Evolutionary conservation across 116 monocot genomes (phyloP).

Genomic region (Phalaenopsis hybrid): DNA sequence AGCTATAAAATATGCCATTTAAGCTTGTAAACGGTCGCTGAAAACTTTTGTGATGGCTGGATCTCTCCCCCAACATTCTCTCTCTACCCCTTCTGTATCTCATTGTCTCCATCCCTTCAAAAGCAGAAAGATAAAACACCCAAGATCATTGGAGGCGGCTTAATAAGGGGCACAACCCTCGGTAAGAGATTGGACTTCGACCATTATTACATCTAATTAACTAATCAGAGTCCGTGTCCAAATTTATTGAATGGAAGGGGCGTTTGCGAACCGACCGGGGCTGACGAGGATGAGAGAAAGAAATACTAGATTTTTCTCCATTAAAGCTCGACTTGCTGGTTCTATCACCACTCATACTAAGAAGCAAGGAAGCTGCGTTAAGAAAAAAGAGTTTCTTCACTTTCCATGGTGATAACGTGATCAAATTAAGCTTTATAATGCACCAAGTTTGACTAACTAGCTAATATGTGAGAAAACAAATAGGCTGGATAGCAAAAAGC

Average conservation of each 20-base stretch:
- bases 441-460: not conserved
- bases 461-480: not conserved
- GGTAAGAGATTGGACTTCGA: not conserved
- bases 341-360: slow-evolving; percentile 45
- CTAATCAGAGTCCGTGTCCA: slow-evolving; percentile 42
- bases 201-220: not conserved
- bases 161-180: not conserved
- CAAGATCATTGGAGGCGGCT: not conserved
- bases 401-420: not conserved
- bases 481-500: not conserved
- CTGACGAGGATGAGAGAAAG: slow-evolving; percentile 57
- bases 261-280: slow-evolving; percentile 57
- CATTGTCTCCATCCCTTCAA: not conserved
- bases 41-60: not conserved
- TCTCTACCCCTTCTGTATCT: not conserved
- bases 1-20: not conserved
- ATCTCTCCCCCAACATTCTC: not conserved
- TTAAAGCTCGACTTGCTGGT: slow-evolving; percentile 19
- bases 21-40: not conserved
- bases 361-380: slow-evolving; percentile 58
- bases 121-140: not conserved
- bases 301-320: slow-evolving; percentile 32
- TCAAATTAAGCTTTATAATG: not conserved
- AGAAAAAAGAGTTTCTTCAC: not conserved
- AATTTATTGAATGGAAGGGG: slow-evolving; percentile 46